Percentiles rank a stretch among this genome's conserved stretches.
Evolutionary conservation across 495 filamentous ascomycete genomes (phyloP).

Genomic region (Glonium stellatum): DNA sequence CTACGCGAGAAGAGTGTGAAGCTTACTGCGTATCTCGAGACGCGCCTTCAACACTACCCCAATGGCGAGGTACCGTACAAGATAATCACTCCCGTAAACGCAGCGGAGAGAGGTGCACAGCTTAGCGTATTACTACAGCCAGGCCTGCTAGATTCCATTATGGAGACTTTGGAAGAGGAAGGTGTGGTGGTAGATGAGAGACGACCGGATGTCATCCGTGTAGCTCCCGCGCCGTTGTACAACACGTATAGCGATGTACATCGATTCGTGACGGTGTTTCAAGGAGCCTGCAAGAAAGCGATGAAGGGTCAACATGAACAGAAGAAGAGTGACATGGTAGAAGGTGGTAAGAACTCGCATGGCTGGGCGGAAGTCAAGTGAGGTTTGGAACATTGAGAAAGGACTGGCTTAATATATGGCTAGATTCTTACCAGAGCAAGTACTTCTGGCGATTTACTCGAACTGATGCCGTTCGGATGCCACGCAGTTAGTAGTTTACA

Average conservation of each 20-base stretch:
- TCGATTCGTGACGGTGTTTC: conserved; percentile 52
- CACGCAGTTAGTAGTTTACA: no score
- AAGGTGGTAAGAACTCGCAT: background rate
- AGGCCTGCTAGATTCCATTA: conserved; percentile 62
- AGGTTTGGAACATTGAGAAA: background rate
- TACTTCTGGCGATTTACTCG: no score
- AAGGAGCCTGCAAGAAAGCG: background rate
- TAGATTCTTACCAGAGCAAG: no score
- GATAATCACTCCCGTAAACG: conserved; percentile 75
- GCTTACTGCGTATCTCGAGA: conserved; percentile 75
- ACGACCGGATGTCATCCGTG: conserved; percentile 80
- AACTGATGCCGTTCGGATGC: no score
- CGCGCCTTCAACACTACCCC: conserved; percentile 45
- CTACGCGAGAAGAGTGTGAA: conserved; percentile 67
- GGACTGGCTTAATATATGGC: no score
- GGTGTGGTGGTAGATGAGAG: conserved; percentile 83
- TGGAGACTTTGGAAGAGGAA: conserved; percentile 58
- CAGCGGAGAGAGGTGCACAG: conserved; percentile 73
- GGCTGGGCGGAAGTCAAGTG: background rate
- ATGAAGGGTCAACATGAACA: background rate
- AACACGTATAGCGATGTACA: conserved; percentile 78
- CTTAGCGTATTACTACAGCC: conserved; percentile 64
- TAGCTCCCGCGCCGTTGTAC: conserved; percentile 89
- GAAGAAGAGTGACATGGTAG: background rate
- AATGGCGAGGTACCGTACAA: conserved; percentile 47